These are phyloP conservation scores for Sporisorium graminicola DNA, from an alignment of 1,284 basidiomycete species.

Conservation along the genomic window DNA sequence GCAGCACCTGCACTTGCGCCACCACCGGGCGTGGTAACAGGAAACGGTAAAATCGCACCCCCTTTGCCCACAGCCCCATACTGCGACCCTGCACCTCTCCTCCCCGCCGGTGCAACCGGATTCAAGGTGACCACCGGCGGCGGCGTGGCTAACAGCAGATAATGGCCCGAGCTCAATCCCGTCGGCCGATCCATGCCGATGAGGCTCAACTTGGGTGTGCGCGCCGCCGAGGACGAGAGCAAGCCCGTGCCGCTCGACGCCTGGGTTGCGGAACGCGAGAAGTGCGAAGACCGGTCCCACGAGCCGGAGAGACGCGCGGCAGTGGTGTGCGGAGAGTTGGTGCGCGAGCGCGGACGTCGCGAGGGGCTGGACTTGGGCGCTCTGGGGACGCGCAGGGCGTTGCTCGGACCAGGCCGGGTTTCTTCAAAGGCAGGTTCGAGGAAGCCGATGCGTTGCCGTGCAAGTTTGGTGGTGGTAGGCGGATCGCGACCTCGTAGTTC, in stretches of 20 bases:
- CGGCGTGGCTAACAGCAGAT: slow-evolving; percentile 38
- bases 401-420: slow-evolving; percentile 8
- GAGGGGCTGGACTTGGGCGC: slow-evolving; percentile 3
- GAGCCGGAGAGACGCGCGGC: slow-evolving; percentile 25
- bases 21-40: slow-evolving; percentile 12
- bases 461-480: background rate
- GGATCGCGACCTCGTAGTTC: background rate
- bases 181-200: slow-evolving; percentile 43
- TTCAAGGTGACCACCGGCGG: slow-evolving; percentile 30
- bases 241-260: background rate
- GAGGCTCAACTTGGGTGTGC: slow-evolving; percentile 41
- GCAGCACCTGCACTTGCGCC: background rate
- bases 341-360: slow-evolving; percentile 31
- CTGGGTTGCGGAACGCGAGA: slow-evolving; percentile 35
- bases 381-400: slow-evolving; percentile 29
- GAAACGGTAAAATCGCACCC: slow-evolving; percentile 19
- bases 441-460: slow-evolving; percentile 18
- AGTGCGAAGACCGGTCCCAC: slow-evolving; percentile 21
- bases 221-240: slow-evolving; percentile 16
- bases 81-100: slow-evolving; percentile 6
- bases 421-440: slow-evolving; percentile 14
- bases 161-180: slow-evolving; percentile 42
- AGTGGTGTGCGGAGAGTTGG: slow-evolving; percentile 35
- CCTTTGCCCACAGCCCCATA: slow-evolving; percentile 21
- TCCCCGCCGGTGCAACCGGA: slow-evolving; percentile 7